These are phyloP conservation scores for Gastrolobium bilobum DNA, from an alignment of 306 rosid species.

Conservation along the genomic window DNA sequence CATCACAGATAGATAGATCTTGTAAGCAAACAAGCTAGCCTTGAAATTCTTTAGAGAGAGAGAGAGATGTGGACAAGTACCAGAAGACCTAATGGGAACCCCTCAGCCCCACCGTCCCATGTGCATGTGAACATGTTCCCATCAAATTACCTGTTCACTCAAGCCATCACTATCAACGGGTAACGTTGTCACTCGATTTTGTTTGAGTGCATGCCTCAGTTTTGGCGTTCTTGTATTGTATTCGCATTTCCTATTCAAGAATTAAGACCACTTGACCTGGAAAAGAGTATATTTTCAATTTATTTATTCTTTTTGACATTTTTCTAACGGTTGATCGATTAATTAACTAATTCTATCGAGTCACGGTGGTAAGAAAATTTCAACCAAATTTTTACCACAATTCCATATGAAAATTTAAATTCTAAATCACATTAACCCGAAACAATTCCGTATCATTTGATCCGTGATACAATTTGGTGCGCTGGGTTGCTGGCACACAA, in stretches of 20 bases:
- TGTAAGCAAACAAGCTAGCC: not conserved
- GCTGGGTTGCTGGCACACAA: no score
- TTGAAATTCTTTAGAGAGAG: conserved; percentile 11
- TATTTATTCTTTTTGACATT: no score
- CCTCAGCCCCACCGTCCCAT: conserved; percentile 68
- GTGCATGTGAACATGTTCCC: conserved; percentile 74
- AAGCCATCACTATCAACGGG: conserved; percentile 25
- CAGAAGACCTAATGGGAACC: conserved; percentile 51
- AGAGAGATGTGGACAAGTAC: conserved; percentile 56
- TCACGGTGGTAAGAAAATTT: no score
- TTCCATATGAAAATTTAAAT: no score
- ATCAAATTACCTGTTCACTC: conserved; percentile 39
- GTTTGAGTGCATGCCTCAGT: not conserved
- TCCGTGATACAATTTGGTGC: no score
- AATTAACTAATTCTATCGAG: no score
- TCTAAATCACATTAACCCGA: no score
- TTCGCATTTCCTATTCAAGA: not conserved
- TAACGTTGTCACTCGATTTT: conserved; percentile 18
- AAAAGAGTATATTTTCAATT: no score
- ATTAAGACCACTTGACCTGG: not conserved
- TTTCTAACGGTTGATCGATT: no score
- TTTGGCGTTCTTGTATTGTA: not conserved
- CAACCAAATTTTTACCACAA: no score
- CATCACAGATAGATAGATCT: not conserved
- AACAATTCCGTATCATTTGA: no score